Base-by-base conservation (phyloP, 2,329 filamentous ascomycete species). In the Metarhizium humberi region DNA sequence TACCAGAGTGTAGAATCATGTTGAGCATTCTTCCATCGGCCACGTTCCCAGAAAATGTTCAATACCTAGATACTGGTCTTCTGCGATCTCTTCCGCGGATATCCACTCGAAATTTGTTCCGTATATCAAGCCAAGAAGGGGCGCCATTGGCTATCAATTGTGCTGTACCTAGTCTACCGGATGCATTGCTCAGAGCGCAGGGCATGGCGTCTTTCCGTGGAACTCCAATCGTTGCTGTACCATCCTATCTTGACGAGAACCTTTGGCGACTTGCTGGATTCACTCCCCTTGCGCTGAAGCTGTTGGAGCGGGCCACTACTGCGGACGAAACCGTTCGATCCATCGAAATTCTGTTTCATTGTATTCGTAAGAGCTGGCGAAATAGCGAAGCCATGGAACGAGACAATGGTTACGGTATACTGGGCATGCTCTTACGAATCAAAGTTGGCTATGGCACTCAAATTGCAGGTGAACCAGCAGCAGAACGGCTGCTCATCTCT, bases 331-430 rank as follows among this genome's bases (percentile, higher is more conserved):
- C 92, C 32, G 73, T 92, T 10, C 81, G 88, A 54, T 85, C 92
- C 1, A 84, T 95, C 2, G 85, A 95, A 64, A 87, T 95, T 63
- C 77, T 96, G 30, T 91, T 96, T 59, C 84, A 88, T 60, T 90
- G 89, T 57, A 88, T 96, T 51, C 87, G 88, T 61, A 87, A 88
- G 60, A 97, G 88, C 67, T 99, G 95, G 94, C 83, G 94, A 60
- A 97, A 97, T 61, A 97, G 94, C 62, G 95, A 99, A 68, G 92
- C 94, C 30, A 96, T 99, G 88, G 94, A 99, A 69, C 86, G 89
- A 63, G 91, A 95, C 57, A 94, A 95, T 62, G 95, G 92, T 0
- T 99, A 96, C 67, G 87, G 89, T 30, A 88, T 97, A 40, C 74
- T 99, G 52, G 88, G 88, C 45, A 84, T 91, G 69, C 78, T 97